These are phyloP conservation scores for Solanum sitiens DNA, from an alignment of 257 asterid genomes.

Conservation along the genomic window DNA sequence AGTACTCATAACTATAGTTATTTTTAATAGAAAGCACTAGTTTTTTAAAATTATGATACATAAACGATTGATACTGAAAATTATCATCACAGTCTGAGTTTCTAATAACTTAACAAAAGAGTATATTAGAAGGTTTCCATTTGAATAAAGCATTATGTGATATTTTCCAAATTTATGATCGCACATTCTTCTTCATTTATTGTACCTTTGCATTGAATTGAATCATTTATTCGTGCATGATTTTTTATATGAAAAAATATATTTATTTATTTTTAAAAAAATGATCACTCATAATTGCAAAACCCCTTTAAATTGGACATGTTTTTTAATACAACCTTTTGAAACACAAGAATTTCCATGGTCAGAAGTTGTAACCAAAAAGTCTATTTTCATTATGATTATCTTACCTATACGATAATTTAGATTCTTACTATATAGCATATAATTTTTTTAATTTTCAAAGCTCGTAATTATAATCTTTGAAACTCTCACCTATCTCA, in stretches of 20 bases:
- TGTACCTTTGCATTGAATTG: neutral
- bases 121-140: neutral
- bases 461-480: rapidly evolving
- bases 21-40: neutral
- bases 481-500: neutral
- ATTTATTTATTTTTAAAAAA: neutral
- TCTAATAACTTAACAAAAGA: neutral
- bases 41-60: neutral
- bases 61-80: neutral
- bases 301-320: neutral
- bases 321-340: neutral
- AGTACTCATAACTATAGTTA: neutral
- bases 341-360: neutral
- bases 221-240: neutral
- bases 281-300: neutral
- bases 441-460: too few relatives aligned
- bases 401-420: too few relatives aligned
- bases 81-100: neutral
- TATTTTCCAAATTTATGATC: neutral
- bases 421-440: too few relatives aligned
- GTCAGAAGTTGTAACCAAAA: neutral
- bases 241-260: neutral
- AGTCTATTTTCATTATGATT: neutral
- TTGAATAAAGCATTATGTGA: neutral
- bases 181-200: neutral